A percentile compares a stretch with the other conserved stretches of the same genome.
Conservation (phyloP, 306 rosid species). For the Luffa acutangula region DNA sequence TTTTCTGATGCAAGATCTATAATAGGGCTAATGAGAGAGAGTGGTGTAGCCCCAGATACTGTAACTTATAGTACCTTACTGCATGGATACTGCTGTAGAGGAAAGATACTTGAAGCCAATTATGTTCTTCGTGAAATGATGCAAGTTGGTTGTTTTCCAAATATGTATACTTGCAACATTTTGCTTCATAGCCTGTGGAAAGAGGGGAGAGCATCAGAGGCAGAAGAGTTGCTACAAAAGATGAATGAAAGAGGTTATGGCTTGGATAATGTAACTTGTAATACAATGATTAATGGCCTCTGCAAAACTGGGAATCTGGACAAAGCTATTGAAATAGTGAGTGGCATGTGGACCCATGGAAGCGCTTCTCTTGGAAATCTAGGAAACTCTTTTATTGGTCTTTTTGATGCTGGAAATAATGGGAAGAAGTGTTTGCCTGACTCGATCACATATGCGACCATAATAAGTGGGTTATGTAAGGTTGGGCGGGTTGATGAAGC, state of each 20-base stretch:
- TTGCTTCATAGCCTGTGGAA: slow-evolving; percentile 86
- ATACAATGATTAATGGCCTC: slow-evolving; percentile 69
- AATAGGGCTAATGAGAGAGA: slow-evolving; percentile 44
- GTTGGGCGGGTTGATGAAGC: slow-evolving; percentile 85
- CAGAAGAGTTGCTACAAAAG: slow-evolving; percentile 63
- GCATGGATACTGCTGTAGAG: slow-evolving; percentile 67
- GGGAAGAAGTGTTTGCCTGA: slow-evolving; percentile 60
- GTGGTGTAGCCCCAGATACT: slow-evolving; percentile 48
- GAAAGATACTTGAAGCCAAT: slow-evolving; percentile 66
- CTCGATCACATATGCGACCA: slow-evolving; percentile 63
- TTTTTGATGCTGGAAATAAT: slow-evolving; percentile 37
- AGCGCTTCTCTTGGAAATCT: slow-evolving; percentile 46
- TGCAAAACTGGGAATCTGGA: slow-evolving; percentile 75
- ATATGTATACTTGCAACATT: slow-evolving; percentile 72
- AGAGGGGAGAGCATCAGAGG: slow-evolving; percentile 70
- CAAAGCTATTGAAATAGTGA: slow-evolving; percentile 63
- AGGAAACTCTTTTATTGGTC: slow-evolving; percentile 44
- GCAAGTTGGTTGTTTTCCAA: slow-evolving; percentile 50
- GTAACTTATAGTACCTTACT: slow-evolving; percentile 66
- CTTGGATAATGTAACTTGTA: slow-evolving; percentile 73
- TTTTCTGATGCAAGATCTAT: slow-evolving; percentile 57
- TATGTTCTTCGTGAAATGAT: slow-evolving; percentile 65
- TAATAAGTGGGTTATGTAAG: slow-evolving; percentile 67
- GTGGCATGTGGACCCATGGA: slow-evolving; percentile 82
- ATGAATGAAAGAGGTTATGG: slow-evolving; percentile 66